Evolutionary conservation across 371 early-diverging fungal genomes (phyloP).

Genomic region (Actinomortierella ambigua): DNA sequence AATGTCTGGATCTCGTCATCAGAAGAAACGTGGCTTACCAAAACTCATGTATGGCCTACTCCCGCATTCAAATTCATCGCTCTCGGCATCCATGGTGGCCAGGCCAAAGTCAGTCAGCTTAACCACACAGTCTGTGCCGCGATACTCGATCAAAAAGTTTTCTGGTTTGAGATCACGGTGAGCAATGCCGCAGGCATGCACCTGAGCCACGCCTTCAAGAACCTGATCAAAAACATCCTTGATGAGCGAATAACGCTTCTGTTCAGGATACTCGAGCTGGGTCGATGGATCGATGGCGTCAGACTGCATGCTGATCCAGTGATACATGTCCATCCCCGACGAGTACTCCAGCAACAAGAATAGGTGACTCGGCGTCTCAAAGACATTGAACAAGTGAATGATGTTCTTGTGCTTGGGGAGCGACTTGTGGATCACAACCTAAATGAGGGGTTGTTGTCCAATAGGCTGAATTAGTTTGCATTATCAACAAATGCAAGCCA

Average conservation of each 20-base stretch:
- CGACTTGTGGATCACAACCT: slow-evolving; percentile 63
- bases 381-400: slow-evolving; percentile 68
- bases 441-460: slow-evolving; percentile 15
- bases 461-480: slow-evolving; percentile 2
- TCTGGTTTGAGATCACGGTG: slow-evolving; percentile 95
- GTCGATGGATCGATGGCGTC: slow-evolving; percentile 63
- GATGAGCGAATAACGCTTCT: slow-evolving; percentile 67
- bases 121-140: slow-evolving; percentile 42
- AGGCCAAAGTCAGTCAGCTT: slow-evolving; percentile 85
- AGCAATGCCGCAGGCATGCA: slow-evolving; percentile 77
- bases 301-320: slow-evolving; percentile 64
- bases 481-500: slow-evolving; percentile 14
- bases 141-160: slow-evolving; percentile 75
- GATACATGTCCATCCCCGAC: slow-evolving; percentile 81
- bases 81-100: slow-evolving; percentile 68
- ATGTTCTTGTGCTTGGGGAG: slow-evolving; percentile 72
- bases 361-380: slow-evolving; percentile 69
- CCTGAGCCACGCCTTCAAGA: slow-evolving; percentile 78
- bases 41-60: slow-evolving; percentile 73
- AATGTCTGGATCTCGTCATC: too few relatives aligned
- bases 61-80: slow-evolving; percentile 80
- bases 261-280: slow-evolving; percentile 51
- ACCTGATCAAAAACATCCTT: slow-evolving; percentile 82
- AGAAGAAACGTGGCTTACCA: slow-evolving; percentile 25
- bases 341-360: slow-evolving; percentile 83